Evolutionary conservation across 148 eudicot species (phyloP).

Genomic region (Dysphania ambrosioides): DNA sequence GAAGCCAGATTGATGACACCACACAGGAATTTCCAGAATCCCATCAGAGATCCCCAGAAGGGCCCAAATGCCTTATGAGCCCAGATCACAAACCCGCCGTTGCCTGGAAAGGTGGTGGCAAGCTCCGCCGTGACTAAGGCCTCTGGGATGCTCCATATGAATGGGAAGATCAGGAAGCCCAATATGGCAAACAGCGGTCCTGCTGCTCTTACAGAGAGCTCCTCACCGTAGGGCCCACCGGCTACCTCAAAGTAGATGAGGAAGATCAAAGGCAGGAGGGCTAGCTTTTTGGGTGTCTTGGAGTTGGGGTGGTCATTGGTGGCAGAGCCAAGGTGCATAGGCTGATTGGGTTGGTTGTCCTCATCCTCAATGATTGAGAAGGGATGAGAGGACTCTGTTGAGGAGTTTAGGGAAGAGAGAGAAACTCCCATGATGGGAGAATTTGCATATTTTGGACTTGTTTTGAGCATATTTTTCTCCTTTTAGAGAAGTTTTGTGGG

Average conservation of each 20-base stretch:
- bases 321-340: too few relatives aligned
- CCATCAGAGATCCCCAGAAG: constrained; percentile 44
- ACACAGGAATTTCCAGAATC: constrained; percentile 39
- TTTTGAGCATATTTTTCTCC: background rate
- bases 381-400: background rate
- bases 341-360: background rate
- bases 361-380: constrained; percentile 13
- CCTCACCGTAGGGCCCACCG: constrained; percentile 42
- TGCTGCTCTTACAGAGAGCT: constrained; percentile 32
- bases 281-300: constrained; percentile 14
- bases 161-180: constrained; percentile 40
- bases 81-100: constrained; percentile 44
- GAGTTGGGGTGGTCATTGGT: too few relatives aligned
- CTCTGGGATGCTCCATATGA: constrained; percentile 44
- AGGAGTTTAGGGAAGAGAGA: background rate
- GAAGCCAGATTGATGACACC: constrained; percentile 41
- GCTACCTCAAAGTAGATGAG: constrained; percentile 44
- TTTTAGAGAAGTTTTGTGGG: background rate
- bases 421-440: constrained; percentile 8
- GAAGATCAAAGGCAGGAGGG: constrained; percentile 35
- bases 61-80: constrained; percentile 38
- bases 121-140: constrained; percentile 44
- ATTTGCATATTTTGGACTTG: background rate
- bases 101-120: constrained; percentile 41
- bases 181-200: constrained; percentile 34